Conservation (phyloP, 164 flowering plant genomes). For the Berberis vulgaris region DNA sequence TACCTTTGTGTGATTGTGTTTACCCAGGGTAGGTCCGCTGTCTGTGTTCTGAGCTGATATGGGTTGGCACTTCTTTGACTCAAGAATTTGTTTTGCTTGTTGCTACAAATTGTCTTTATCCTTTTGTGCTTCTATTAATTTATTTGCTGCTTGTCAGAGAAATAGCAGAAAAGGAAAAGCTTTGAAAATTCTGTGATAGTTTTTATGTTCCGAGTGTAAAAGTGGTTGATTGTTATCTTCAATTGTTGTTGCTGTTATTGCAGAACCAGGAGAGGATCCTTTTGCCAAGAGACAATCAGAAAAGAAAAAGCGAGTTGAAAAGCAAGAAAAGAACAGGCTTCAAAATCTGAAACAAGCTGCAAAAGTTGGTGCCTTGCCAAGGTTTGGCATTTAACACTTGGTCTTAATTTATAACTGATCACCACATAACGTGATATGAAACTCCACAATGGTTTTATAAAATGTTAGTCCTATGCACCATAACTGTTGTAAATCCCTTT, state of each 20-base stretch:
- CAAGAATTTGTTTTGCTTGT: too few species aligned
- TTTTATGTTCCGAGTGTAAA: background rate
- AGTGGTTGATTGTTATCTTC: background rate
- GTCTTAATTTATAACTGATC: too few species aligned
- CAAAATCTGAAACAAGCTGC: constrained; percentile 57
- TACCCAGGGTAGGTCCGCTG: too few species aligned
- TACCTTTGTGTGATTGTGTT: too few species aligned
- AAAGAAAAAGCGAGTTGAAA: constrained; percentile 64
- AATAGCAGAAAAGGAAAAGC: background rate
- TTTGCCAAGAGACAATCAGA: constrained; percentile 69
- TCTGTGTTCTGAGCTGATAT: too few species aligned
- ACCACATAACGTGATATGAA: too few species aligned
- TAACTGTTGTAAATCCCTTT: too few species aligned
- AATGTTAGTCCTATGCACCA: too few species aligned
- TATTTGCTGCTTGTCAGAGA: background rate
- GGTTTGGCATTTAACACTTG: constrained; percentile 30
- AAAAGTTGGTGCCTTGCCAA: constrained; percentile 69
- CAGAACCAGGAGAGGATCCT: constrained; percentile 87
- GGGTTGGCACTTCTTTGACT: too few species aligned
- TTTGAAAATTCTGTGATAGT: background rate
- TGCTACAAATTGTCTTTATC: too few species aligned
- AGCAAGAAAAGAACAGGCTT: constrained; percentile 76
- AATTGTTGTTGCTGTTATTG: constrained; percentile 6
- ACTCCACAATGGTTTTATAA: too few species aligned
- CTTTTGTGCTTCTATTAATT: too few species aligned